Conservation (phyloP, 495 filamentous ascomycete species). For the Penicillium coprophilum region DNA sequence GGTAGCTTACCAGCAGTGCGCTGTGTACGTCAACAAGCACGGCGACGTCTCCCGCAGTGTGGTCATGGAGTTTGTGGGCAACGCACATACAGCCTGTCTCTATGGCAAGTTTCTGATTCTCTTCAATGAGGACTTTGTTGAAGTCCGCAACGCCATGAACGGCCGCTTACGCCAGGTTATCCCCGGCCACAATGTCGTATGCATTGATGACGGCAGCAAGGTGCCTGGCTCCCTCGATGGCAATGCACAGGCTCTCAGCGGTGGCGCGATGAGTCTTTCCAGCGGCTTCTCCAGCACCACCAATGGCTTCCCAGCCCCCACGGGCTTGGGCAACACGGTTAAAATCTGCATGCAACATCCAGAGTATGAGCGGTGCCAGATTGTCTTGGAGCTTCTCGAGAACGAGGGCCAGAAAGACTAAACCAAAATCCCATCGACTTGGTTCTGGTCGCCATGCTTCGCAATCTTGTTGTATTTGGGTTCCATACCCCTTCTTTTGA, state of each 20-base stretch:
- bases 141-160: constrained; percentile 95
- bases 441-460: neutral
- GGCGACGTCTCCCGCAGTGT: constrained; percentile 89
- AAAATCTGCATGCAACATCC: constrained; percentile 97
- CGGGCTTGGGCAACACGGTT: constrained; percentile 55
- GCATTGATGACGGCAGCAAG: constrained; percentile 80
- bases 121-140: constrained; percentile 88
- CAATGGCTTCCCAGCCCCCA: constrained; percentile 33
- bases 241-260: constrained; percentile 24
- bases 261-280: constrained; percentile 27
- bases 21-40: constrained; percentile 97
- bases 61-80: constrained; percentile 97
- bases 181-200: constrained; percentile 79
- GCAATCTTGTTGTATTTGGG: neutral
- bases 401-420: constrained; percentile 89
- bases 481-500: neutral
- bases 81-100: constrained; percentile 80
- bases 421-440: neutral
- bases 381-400: constrained; percentile 87
- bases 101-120: constrained; percentile 74
- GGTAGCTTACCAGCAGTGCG: constrained; percentile 90
- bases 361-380: constrained; percentile 72
- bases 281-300: constrained; percentile 23
- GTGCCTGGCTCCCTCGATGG: constrained; percentile 35
- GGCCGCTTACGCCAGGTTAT: constrained; percentile 92